Percentiles rank a stretch among this genome's conserved stretches.
Evolutionary conservation across 1,284 basidiomycete genomes (phyloP).

Genomic region (Rhodotorula sp.): DNA sequence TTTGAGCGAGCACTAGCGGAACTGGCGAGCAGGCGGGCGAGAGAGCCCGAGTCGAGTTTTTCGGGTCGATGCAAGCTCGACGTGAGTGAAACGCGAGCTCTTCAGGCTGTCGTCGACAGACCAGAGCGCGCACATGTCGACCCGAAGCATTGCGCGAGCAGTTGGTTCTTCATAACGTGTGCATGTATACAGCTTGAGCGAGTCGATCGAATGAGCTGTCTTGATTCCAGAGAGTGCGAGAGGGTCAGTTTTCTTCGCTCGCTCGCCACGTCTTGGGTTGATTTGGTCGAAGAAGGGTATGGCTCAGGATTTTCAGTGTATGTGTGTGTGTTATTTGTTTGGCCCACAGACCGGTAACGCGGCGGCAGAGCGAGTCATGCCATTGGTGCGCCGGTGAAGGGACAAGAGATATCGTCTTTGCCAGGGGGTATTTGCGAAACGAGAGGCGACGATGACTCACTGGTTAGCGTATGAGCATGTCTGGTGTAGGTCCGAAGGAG

Average conservation of each 20-base stretch:
- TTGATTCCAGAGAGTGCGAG: not conserved
- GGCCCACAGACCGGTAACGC: not conserved
- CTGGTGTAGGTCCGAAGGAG: no score
- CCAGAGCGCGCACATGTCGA: no score
- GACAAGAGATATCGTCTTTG: not conserved
- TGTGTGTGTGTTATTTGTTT: not conserved
- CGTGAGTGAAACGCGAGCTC: no score
- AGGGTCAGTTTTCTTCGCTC: not conserved
- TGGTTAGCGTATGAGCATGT: no score
- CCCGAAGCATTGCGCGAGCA: no score
- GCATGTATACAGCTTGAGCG: no score
- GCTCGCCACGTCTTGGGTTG: not conserved
- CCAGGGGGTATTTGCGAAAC: not conserved
- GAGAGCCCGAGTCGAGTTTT: no score
- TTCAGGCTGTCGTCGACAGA: no score
- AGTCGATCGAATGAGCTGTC: not conserved
- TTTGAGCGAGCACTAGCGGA: no score
- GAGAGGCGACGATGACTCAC: not conserved
- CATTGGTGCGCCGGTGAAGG: not conserved
- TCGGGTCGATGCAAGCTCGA: no score
- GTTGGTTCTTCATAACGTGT: no score
- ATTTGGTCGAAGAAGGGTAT: not conserved
- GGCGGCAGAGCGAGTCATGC: conserved; percentile 3
- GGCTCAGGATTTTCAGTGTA: conserved; percentile 7
- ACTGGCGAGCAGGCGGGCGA: no score